Percentiles rank a stretch among this genome's conserved stretches.
These are phyloP conservation scores for Rhodosporidiobolus sp. DNA, from an alignment of 768 basidiomycete genomes.

Conservation along the genomic window DNA sequence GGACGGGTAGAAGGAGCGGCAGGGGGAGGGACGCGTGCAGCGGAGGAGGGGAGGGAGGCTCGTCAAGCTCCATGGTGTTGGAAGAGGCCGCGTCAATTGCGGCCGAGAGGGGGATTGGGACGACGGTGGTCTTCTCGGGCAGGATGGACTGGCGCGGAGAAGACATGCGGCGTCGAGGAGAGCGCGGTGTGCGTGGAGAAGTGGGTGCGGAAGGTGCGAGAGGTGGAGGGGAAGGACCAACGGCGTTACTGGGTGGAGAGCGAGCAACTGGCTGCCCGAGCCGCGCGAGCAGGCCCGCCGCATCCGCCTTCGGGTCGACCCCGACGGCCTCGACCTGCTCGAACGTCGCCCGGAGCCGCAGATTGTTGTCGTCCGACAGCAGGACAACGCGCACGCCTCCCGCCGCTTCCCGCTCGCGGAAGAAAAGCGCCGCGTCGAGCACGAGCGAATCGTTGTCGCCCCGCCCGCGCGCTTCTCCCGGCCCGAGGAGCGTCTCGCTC, in stretches of 20 bases:
- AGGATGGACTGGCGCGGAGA: not conserved
- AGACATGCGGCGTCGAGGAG: not conserved
- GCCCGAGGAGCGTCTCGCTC: constrained; percentile 15
- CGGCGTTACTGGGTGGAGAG: too few species aligned
- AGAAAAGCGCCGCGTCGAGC: constrained; percentile 29
- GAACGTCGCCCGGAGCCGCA: constrained; percentile 26
- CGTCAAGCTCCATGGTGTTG: constrained; percentile 28
- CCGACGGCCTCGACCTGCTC: constrained; percentile 26
- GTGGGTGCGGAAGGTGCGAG: not conserved
- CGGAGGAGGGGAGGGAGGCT: constrained; percentile 1
- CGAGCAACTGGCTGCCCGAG: not conserved
- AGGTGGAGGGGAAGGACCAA: not conserved
- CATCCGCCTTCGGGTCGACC: not conserved
- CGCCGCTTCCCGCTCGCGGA: not conserved
- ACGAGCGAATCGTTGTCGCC: constrained; percentile 35
- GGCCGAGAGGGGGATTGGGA: constrained; percentile 3
- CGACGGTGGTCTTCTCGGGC: not conserved
- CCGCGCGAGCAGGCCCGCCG: not conserved
- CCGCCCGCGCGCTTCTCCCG: not conserved
- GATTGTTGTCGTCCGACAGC: constrained; percentile 31
- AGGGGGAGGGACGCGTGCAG: not conserved
- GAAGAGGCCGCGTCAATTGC: not conserved
- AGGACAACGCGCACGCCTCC: constrained; percentile 7
- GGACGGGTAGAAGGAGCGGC: constrained; percentile 5
- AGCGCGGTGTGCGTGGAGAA: not conserved